Percentiles rank a stretch among this genome's conserved stretches.
phyloP scores from a whole-genome alignment of 2,329 filamentous ascomycete genomes.

The Fusarium sp. region DNA sequence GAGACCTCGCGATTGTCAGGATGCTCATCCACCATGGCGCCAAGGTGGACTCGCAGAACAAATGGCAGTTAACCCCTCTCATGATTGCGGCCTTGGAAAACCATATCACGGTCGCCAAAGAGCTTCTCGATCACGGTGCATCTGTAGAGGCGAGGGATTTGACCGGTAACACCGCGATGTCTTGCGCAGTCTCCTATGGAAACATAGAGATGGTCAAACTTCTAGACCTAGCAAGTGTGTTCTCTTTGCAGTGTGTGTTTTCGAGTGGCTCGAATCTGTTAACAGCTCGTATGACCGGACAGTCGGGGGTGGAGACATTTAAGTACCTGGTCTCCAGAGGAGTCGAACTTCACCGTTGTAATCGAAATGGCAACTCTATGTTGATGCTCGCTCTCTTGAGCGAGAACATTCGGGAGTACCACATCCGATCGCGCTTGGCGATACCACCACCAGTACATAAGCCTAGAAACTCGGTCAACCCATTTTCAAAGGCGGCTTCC shows the following conservation, averaged over 20 bases:
- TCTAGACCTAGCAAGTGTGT: not conserved
- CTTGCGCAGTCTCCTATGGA: not conserved
- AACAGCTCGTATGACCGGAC: rapidly evolving
- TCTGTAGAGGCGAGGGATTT: not conserved
- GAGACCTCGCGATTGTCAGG: not conserved
- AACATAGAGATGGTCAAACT: not conserved
- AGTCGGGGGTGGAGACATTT: not conserved
- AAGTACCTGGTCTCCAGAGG: not conserved
- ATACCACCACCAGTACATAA: not conserved
- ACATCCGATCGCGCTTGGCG: not conserved
- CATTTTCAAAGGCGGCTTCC: not conserved
- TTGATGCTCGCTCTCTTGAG: not conserved
- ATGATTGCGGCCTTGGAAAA: not conserved
- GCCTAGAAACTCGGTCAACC: not conserved
- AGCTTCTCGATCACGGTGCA: not conserved
- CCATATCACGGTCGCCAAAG: not conserved
- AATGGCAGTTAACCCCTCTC: not conserved
- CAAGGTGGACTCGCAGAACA: not conserved
- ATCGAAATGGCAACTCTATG: not conserved
- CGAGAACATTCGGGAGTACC: rapidly evolving
- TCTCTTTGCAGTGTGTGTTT: not conserved
- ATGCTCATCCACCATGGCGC: not conserved
- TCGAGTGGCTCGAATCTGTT: not conserved
- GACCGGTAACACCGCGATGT: not conserved
- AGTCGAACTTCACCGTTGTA: not conserved